Evolutionary conservation across 78 protist genomes (phyloP), one percentile per base, ranked within the genome.

Genomic region (Corallochytrium limacisporum): DNA sequence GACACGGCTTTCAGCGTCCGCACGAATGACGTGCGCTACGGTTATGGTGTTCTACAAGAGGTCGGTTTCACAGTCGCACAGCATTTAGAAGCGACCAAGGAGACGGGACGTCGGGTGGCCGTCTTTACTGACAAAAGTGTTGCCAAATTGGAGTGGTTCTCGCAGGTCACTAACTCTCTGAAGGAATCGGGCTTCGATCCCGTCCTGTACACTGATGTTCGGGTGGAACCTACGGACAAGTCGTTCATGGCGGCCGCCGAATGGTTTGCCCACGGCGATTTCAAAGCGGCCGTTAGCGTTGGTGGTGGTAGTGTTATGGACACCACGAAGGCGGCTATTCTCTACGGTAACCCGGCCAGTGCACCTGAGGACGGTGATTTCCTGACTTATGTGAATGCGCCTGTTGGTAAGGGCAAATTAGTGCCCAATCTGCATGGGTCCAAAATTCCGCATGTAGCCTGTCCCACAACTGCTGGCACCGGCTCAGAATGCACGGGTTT

Each of bases 381-480:
- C n/a, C n/a, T n/a, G n/a, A n/a, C n/a, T n/a, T n/a, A n/a, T n/a
- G n/a, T n/a, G n/a, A n/a, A n/a, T n/a, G n/a, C n/a, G n/a, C n/a
- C n/a, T n/a, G n/a, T n/a, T n/a, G n/a, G n/a, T n/a, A n/a, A n/a
- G n/a, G n/a, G n/a, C n/a, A n/a, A n/a, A n/a, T n/a, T n/a, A n/a
- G n/a, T n/a, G n/a, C n/a, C n/a, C n/a, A n/a, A n/a, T n/a, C n/a
- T n/a, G n/a, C n/a, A n/a, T n/a, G n/a, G n/a, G n/a, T n/a, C n/a
- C n/a, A n/a, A n/a, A n/a, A n/a, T n/a, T n/a, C 47, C 74, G 35
- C 50, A 22, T n/a, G 12, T 69, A 10, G 74, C 74, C 18, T 0
- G 62, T 1, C 74, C 74, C 1, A 69, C 74, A 4, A 69, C 74
- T n/a, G 28, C 61, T 18, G 74, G 74, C 33, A 69, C 74, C 33